Conservation (phyloP, 805 yeast species). For the Myxozyma vanderwaltii region DNA sequence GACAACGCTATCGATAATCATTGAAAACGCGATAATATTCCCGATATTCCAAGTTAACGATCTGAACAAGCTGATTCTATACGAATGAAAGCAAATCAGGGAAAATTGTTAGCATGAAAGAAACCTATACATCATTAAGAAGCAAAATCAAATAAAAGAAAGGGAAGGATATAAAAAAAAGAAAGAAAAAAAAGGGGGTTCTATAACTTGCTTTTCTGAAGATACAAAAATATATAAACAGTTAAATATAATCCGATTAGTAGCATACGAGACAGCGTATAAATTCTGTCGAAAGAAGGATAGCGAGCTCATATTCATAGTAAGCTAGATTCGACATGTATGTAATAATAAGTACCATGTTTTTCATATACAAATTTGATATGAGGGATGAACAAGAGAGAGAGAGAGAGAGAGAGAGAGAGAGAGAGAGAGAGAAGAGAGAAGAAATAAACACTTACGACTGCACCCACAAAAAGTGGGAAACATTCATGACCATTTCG, state of each 20-base stretch:
- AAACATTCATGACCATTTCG: conserved; percentile 25
- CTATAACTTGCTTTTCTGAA: conserved; percentile 18
- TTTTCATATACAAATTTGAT: too few relatives aligned
- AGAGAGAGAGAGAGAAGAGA: too few relatives aligned
- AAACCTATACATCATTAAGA: too few relatives aligned
- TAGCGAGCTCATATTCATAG: conserved; percentile 16
- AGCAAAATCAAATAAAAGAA: too few relatives aligned
- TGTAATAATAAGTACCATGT: too few relatives aligned
- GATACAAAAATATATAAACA: conserved; percentile 15
- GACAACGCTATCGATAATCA: conserved; percentile 25
- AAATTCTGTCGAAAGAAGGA: conserved; percentile 20
- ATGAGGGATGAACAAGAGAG: too few relatives aligned
- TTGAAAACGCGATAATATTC: conserved; percentile 21
- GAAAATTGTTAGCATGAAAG: too few relatives aligned
- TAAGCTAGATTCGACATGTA: not conserved
- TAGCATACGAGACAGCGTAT: conserved; percentile 20
- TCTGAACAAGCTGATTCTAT: conserved; percentile 17
- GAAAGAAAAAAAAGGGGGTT: not conserved
- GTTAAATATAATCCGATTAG: conserved; percentile 16
- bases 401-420: too few relatives aligned
- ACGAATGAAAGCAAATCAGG: too few relatives aligned
- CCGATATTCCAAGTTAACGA: conserved; percentile 28
- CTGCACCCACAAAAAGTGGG: conserved; percentile 25
- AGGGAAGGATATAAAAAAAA: not conserved
- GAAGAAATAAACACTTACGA: too few relatives aligned